A percentile compares a stretch with the other conserved stretches of the same genome.
phyloP scores from a whole-genome alignment of 352 stramenopile genomes.

The Pythium dissimile region DNA sequence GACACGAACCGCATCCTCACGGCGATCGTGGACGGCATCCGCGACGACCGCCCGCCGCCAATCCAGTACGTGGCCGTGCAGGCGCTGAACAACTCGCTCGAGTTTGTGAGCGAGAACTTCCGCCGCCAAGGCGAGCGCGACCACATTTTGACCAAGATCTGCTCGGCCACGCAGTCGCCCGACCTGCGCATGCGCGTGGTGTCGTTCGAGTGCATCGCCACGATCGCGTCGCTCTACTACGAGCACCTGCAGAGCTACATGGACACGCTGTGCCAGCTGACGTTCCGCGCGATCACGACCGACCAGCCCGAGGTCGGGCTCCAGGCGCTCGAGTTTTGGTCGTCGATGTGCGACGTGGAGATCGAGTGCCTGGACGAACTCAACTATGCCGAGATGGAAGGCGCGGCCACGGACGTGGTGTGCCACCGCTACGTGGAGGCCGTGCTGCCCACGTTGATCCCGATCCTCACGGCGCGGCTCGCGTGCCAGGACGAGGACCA shows the following conservation, averaged over 20 bases:
- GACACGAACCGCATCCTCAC: conserved; percentile 96
- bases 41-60: conserved; percentile 70
- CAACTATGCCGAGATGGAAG: conserved; percentile 73
- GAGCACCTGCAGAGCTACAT: conserved; percentile 95
- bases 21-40: conserved; percentile 96
- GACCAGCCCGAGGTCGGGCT: conserved; percentile 92
- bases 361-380: conserved; percentile 92
- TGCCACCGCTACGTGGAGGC: conserved; percentile 90
- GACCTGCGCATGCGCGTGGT: conserved; percentile 87
- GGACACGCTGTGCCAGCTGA: conserved; percentile 95
- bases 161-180: conserved; percentile 91
- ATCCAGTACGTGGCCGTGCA: conserved; percentile 92
- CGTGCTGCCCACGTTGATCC: conserved; percentile 86
- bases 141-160: conserved; percentile 96
- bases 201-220: conserved; percentile 95
- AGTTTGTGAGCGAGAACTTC: conserved; percentile 96
- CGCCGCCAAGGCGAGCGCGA: conserved; percentile 93
- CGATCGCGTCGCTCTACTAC: conserved; percentile 96
- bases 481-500: conserved; percentile 95
- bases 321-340: conserved; percentile 98
- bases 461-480: conserved; percentile 91
- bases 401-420: conserved; percentile 42
- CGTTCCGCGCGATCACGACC: conserved; percentile 90
- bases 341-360: conserved; percentile 95
- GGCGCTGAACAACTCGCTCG: conserved; percentile 93